These are phyloP conservation scores for Phoenix dactylifera DNA, from an alignment of 176 grass and related monocot species.

Conservation along the genomic window DNA sequence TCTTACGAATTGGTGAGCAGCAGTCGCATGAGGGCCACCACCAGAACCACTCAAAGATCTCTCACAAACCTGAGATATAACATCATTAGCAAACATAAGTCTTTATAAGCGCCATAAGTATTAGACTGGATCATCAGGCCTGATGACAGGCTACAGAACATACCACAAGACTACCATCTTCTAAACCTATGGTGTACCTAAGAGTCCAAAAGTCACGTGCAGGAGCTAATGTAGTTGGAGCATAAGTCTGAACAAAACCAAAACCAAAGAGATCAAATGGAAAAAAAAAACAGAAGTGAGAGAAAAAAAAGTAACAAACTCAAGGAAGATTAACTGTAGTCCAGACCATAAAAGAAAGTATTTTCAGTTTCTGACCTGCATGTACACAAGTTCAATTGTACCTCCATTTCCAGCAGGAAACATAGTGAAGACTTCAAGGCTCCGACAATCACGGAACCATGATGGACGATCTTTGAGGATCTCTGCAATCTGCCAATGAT, in stretches of 20 bases:
- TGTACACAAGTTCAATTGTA: constrained; percentile 79
- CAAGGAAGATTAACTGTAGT: neutral
- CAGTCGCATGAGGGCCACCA: constrained; percentile 46
- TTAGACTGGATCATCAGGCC: neutral
- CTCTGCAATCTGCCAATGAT: constrained; percentile 55
- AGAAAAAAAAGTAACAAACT: neutral
- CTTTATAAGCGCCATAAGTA: neutral
- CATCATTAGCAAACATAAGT: constrained; percentile 16
- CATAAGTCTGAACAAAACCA: constrained; percentile 61
- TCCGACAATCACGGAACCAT: constrained; percentile 97
- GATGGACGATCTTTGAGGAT: constrained; percentile 83
- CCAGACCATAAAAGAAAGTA: constrained; percentile 1
- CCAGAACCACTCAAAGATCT: constrained; percentile 92
- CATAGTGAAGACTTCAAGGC: constrained; percentile 75
- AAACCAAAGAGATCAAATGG: neutral
- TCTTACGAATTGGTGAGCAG: constrained; percentile 83
- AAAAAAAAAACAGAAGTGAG: constrained; percentile 5
- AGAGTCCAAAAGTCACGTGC: constrained; percentile 96
- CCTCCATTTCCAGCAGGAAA: constrained; percentile 94
- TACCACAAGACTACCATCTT: constrained; percentile 92
- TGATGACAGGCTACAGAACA: constrained; percentile 9
- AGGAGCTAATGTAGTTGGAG: constrained; percentile 91
- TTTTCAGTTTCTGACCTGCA: constrained; percentile 54
- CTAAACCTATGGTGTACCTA: constrained; percentile 74
- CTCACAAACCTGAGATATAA: constrained; percentile 65